These are phyloP conservation scores for Psidium guajava DNA, from an alignment of 345 rosid genomes.

Conservation along the genomic window DNA sequence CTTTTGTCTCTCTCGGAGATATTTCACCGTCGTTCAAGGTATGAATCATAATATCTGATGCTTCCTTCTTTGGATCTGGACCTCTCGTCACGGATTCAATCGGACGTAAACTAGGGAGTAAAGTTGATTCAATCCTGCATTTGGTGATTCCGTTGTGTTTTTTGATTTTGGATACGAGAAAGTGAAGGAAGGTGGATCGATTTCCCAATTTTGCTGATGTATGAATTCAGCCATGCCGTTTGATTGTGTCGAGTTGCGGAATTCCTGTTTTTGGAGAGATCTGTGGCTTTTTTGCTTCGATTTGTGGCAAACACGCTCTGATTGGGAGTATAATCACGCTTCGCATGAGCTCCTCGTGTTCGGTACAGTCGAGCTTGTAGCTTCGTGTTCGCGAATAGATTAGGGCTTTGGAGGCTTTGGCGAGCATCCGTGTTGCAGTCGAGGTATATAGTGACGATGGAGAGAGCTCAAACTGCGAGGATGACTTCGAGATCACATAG, in stretches of 20 bases:
- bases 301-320: neutral
- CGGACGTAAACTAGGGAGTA: neutral
- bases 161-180: neutral
- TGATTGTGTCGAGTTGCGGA: neutral
- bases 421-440: neutral
- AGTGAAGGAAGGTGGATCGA: neutral
- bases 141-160: neutral
- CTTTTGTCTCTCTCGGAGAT: neutral
- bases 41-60: neutral
- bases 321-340: neutral
- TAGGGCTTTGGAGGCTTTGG: neutral
- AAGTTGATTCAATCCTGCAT: neutral
- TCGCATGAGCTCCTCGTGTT: neutral
- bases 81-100: neutral
- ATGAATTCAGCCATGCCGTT: neutral
- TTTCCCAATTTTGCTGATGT: neutral
- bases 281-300: neutral
- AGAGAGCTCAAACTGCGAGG: neutral
- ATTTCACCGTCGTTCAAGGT: constrained; percentile 4
- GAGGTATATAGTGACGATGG: neutral
- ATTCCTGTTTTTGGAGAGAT: neutral
- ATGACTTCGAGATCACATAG: neutral
- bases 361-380: neutral
- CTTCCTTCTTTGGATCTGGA: neutral
- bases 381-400: neutral